A percentile compares a stretch with the other conserved stretches of the same genome.
phyloP scores from a whole-genome alignment of 73 alveolate species.

The Stentor coeruleus region DNA sequence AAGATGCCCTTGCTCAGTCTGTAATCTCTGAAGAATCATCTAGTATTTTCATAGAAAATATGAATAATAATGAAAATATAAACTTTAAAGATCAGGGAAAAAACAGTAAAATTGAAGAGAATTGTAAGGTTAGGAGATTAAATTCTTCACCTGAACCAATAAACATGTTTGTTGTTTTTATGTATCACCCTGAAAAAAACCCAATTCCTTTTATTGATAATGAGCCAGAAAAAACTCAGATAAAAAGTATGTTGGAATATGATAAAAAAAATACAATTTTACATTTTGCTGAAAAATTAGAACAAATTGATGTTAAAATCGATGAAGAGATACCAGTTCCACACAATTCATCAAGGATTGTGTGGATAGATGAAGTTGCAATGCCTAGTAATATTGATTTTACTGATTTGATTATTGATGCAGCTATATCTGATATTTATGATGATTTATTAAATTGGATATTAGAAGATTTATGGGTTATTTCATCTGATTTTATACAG shows the following conservation, averaged over 20 bases:
- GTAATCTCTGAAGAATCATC: neutral
- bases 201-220: neutral
- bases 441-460: neutral
- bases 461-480: neutral
- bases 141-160: no score
- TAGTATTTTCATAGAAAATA: neutral
- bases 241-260: neutral
- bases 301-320: neutral
- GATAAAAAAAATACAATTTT: no score
- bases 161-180: no score
- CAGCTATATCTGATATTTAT: neutral
- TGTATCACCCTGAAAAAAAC: neutral
- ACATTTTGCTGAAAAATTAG: no score
- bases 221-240: no score
- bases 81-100: neutral
- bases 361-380: neutral
- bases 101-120: neutral
- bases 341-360: no score
- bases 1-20: neutral
- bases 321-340: neutral
- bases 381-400: neutral
- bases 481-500: neutral
- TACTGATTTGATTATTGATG: neutral
- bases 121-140: neutral
- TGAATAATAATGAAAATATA: no score